Evolutionary conservation across 2,329 filamentous ascomycete species (phyloP), one percentile per base, ranked within the genome.

Genomic region (Nigrograna mackinnonii): DNA sequence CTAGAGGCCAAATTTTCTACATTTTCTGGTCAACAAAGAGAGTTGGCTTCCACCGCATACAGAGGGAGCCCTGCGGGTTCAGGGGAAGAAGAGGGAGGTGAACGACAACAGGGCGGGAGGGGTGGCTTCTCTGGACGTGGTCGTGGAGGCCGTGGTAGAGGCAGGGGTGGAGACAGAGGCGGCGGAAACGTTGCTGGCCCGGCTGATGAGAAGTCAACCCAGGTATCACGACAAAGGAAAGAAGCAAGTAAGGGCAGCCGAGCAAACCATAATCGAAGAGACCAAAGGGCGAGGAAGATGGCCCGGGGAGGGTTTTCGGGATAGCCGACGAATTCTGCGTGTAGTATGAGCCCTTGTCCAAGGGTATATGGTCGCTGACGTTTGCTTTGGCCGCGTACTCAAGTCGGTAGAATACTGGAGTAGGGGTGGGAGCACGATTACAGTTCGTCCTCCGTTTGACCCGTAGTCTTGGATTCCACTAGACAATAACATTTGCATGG

Each of bases 201-300:
- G 1, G 74, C 80, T 1, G 80, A 83, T 5, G 86, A 89, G n/a
- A 82, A 83, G 54, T 80, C 79, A n/a, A 91, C 87, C 1, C 83
- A 90, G 52, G 71, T 75, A 40, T 85, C 87, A 7, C 79, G 90
- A 52, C 79, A 84, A 56, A 79, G 80, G 49, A 96, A 96, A 64
- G 91, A 95, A 62, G 84, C 87, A 19, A 87, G 84, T 54, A 96
- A 96, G 67, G 79, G 85, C 3, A 88, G 86, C 17, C 77, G 86
- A 47, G 91, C 89, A 22, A 96, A 96, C 62, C 91, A 96, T 64
- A 94, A 90, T 66, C 82, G 91, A 19, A 80, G 90, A 37, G 87
- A 95, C 61, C 79, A 81, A 56, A 69, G 80, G 44, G 81, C 79
- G 34, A 80, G 71, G 62, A 84, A 84, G 66, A 80, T 84, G 72